Conservation (phyloP, 1,139 yeast genomes). For the Sugiyamaella castrensis region DNA sequence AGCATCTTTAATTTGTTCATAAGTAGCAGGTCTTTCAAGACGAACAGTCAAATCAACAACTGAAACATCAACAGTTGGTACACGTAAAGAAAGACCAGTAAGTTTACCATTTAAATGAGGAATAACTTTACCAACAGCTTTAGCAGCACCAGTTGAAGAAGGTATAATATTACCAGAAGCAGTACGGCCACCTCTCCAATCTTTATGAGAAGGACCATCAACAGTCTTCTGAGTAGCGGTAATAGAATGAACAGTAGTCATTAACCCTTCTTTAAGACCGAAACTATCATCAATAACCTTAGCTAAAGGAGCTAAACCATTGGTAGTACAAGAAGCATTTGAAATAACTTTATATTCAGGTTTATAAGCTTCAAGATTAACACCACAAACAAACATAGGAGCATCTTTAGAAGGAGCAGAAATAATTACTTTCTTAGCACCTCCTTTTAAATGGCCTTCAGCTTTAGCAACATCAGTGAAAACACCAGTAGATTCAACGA, state of each 20-base stretch:
- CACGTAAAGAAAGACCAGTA: slow-evolving; percentile 87
- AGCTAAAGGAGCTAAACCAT: slow-evolving; percentile 87
- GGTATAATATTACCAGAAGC: slow-evolving; percentile 89
- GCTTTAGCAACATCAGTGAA: slow-evolving; percentile 79
- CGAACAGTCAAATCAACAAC: slow-evolving; percentile 72
- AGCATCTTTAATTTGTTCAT: slow-evolving; percentile 72
- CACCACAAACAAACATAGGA: slow-evolving; percentile 87
- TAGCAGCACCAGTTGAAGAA: slow-evolving; percentile 90
- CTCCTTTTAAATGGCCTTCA: slow-evolving; percentile 74
- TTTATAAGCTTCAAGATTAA: slow-evolving; percentile 70
- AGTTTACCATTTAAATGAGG: slow-evolving; percentile 85
- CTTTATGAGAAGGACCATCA: slow-evolving; percentile 90
- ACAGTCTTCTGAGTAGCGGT: slow-evolving; percentile 91
- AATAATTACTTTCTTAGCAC: slow-evolving; percentile 87
- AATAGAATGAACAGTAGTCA: slow-evolving; percentile 90
- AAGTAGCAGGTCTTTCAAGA: slow-evolving; percentile 64
- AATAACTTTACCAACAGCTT: slow-evolving; percentile 88
- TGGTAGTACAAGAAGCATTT: slow-evolving; percentile 88
- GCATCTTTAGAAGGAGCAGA: slow-evolving; percentile 88
- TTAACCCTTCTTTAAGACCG: slow-evolving; percentile 82
- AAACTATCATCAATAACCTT: slow-evolving; percentile 75
- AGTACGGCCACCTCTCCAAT: slow-evolving; percentile 94
- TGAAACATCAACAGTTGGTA: slow-evolving; percentile 83
- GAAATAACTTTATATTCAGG: slow-evolving; percentile 69
- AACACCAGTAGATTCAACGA: slow-evolving; percentile 87